Base-by-base conservation (phyloP, 495 filamentous ascomycete genomes). In the Lasiosphaeria hispida region DNA sequence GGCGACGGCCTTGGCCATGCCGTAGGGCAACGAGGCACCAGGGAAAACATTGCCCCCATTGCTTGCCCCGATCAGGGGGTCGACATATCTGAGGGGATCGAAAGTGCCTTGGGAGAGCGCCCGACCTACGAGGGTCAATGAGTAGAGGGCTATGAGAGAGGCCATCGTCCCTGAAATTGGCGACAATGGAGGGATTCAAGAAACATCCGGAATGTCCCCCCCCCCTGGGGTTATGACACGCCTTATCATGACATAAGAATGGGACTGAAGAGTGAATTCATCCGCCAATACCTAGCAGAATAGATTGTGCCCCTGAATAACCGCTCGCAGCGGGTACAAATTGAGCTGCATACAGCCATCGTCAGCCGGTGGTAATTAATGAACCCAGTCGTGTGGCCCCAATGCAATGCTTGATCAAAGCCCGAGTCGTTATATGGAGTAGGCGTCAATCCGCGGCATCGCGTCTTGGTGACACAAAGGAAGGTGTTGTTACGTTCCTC, bases 1-100 rank as follows among this genome's bases (percentile, higher is more conserved):
- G 43, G 88, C 84, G 1, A 89, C 86, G 10, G 88, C 87, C 69
- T 91, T 91, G 47, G 85, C 87, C 83, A 92, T 88, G 47, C 87
- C 77, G 68, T 87, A 92, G 0, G 88, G 88, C 48, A 91, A 63
- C 2, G 86, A 87, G 9, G 88, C 88, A 3, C 88, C 88, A 0
- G 88, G 76, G 53, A 92, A 92, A 14, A 91, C 86, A 78, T 91
- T 87, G 6, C 87, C 87, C 72, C 72, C 85, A 65, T 83, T 80
- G 48, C 75, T 78, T 17, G 77, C 80, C 19, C 84, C 83, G 53
- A 87, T 85, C 33, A 87, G 67, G 34, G 83, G 80, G 67, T 87
- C 78, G 59, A 80, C 70, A 50, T 74, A 78, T 1, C 58, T 55
- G 14, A 80, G 63, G 42, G 70, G 69, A 41, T 79, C 71, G 55